Evolutionary conservation across 129 eudicot genomes (phyloP).

Genomic region (Lonicera japonica): DNA sequence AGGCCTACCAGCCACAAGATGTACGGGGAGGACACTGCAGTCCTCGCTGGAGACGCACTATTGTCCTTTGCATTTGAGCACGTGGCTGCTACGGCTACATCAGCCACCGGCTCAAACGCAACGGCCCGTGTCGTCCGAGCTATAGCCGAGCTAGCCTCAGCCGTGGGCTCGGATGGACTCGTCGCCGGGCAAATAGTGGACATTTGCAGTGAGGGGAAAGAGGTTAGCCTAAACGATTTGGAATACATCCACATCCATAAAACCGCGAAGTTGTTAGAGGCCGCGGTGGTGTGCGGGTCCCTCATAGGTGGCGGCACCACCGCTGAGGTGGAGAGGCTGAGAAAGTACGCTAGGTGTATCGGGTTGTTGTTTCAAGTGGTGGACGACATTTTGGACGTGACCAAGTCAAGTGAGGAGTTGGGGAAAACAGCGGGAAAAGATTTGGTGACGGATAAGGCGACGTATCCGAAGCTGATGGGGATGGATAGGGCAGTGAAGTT

Average conservation of each 20-base stretch:
- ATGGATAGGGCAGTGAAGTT: conserved; percentile 44
- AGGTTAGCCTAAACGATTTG: conserved; percentile 26
- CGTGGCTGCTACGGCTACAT: conserved; percentile 24
- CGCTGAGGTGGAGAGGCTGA: conserved; percentile 43
- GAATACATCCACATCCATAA: conserved; percentile 64
- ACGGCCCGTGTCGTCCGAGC: conserved; percentile 34
- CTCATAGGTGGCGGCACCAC: conserved; percentile 51
- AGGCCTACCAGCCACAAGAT: conserved; percentile 51
- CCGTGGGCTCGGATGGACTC: conserved; percentile 50
- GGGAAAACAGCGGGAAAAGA: conserved; percentile 69
- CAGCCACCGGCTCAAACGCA: neutral
- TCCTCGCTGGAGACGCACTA: conserved; percentile 59
- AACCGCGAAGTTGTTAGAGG: conserved; percentile 51
- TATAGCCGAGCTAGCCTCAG: conserved; percentile 50
- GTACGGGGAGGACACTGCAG: conserved; percentile 51
- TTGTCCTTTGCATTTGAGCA: conserved; percentile 56
- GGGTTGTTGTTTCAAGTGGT: conserved; percentile 72
- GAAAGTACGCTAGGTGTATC: conserved; percentile 45
- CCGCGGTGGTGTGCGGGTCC: conserved; percentile 62
- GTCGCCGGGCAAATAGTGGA: conserved; percentile 63
- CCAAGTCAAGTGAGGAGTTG: conserved; percentile 46
- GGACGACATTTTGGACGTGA: conserved; percentile 62
- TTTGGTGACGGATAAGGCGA: conserved; percentile 45
- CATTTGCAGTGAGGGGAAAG: conserved; percentile 42
- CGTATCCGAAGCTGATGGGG: conserved; percentile 70